These are phyloP conservation scores for Pilaira anomala DNA, from an alignment of 192 early-diverging fungal genomes.

Conservation along the genomic window DNA sequence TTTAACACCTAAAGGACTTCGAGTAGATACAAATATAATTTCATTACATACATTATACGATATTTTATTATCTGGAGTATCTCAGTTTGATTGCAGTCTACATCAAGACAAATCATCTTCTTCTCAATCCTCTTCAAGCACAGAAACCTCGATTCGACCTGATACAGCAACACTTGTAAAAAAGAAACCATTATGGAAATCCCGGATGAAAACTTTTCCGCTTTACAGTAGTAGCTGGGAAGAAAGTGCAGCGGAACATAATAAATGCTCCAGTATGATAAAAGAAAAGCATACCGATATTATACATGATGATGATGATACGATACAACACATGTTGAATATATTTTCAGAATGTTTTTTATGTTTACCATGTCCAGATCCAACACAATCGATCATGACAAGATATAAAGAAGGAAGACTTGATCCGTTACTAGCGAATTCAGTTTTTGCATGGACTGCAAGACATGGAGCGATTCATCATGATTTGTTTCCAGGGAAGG, in stretches of 20 bases:
- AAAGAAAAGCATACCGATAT: neutral
- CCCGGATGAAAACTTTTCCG: conserved; percentile 18
- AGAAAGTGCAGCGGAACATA: neutral
- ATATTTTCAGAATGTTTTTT: conserved; percentile 33
- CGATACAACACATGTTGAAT: conserved; percentile 23
- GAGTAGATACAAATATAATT: conserved; percentile 32
- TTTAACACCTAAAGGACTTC: conserved; percentile 23
- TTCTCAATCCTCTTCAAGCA: too few species aligned
- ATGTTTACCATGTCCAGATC: conserved; percentile 25
- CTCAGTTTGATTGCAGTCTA: conserved; percentile 7
- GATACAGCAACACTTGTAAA: neutral
- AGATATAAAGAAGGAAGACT: conserved; percentile 11
- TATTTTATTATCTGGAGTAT: conserved; percentile 25
- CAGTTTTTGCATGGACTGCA: conserved; percentile 34
- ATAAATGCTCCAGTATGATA: conserved; percentile 11
- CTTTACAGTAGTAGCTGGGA: conserved; percentile 37
- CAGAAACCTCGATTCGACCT: too few species aligned
- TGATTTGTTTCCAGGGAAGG: conserved; percentile 32
- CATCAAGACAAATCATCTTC: neutral
- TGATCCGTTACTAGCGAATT: conserved; percentile 28
- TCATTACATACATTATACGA: conserved; percentile 29
- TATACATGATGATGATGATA: neutral
- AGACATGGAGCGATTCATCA: conserved; percentile 39
- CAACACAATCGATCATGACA: conserved; percentile 9
- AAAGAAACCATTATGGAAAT: conserved; percentile 5